Evolutionary conservation across 1,284 basidiomycete species (phyloP), one percentile per base, ranked within the genome.

Genomic region (Irpex sp.): DNA sequence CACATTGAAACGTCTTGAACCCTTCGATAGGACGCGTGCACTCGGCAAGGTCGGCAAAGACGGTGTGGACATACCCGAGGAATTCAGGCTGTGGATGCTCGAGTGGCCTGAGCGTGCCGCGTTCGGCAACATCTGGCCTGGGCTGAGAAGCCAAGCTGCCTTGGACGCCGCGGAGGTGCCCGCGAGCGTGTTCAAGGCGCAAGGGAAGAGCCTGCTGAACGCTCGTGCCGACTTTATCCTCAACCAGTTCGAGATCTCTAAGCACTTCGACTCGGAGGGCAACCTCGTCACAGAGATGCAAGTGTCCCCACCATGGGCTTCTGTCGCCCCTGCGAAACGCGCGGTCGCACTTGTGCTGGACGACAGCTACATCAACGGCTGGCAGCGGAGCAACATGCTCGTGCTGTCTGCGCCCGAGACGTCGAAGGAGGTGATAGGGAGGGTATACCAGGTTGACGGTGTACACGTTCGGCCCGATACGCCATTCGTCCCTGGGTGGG

Each of bases 71-170:
- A 17, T 60, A 11, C 64, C 64, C 7, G 61, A 57, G 11, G 64
- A 65, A 31, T 65, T 65, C 58, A 19, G 34, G 36, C 56, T 58
- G 51, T 65, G 64, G 64, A 21, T 65, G 9, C 61, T 52, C 58
- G 64, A 65, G 36, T 65, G 64, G 64, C 64, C 64, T 11, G 64
- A n/a, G 48, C 58, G 61, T 44, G 64, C 64, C n/a, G 61, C 47
- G 8, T 31, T 65, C 34, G 64, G 61, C 5, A 13, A 34, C 9
- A 49, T 62, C 37, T 65, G 64, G 61, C 64, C 61, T 2, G 64
- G 64, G 13, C 34, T 62, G 11, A 40, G 56, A n/a, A 17, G 8
- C 17, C 49, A n/a, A 21, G 2, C 6, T 4, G 47, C 11, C 49
- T 44, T 58, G 6, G 36, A 57, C 59, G n/a, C 52, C 49, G 52